Percentiles rank a stretch among this genome's conserved stretches.
Evolutionary conservation across 345 rosid genomes (phyloP).

Genomic region (Reutealis trisperma): DNA sequence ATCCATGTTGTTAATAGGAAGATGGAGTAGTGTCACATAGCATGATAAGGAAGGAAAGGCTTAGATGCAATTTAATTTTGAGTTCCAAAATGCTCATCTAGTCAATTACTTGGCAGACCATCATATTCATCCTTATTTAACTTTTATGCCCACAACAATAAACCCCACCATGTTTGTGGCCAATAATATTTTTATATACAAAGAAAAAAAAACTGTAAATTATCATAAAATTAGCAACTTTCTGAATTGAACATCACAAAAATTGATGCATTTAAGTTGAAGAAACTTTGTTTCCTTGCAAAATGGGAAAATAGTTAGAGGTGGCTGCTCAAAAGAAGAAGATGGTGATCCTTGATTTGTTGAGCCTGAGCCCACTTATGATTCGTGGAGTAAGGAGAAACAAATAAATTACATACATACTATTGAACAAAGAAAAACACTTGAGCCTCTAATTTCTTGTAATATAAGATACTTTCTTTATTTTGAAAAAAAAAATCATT

Average conservation of each 20-base stretch:
- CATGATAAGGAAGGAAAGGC: constrained; percentile 11
- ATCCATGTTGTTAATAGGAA: not conserved
- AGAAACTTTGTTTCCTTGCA: not conserved
- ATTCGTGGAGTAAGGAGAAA: too few species aligned
- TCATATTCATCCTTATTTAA: not conserved
- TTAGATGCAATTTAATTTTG: not conserved
- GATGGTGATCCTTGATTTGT: not conserved
- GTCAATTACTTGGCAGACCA: not conserved
- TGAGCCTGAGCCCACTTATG: too few species aligned
- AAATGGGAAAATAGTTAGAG: not conserved
- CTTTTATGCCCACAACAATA: not conserved
- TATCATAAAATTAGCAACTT: not conserved
- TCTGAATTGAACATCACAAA: not conserved
- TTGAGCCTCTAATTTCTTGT: too few species aligned
- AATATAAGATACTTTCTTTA: too few species aligned
- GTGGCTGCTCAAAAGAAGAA: not conserved
- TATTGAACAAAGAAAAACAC: too few species aligned
- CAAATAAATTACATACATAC: too few species aligned
- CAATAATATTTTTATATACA: not conserved
- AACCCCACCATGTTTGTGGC: not conserved
- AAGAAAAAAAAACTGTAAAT: not conserved
- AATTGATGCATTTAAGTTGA: not conserved
- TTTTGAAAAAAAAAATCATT: too few species aligned
- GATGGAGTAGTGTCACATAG: not conserved
- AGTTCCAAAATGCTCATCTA: not conserved